These are phyloP conservation scores for Hypoxylon cercidicola DNA, from an alignment of 495 filamentous ascomycete species.

Conservation along the genomic window DNA sequence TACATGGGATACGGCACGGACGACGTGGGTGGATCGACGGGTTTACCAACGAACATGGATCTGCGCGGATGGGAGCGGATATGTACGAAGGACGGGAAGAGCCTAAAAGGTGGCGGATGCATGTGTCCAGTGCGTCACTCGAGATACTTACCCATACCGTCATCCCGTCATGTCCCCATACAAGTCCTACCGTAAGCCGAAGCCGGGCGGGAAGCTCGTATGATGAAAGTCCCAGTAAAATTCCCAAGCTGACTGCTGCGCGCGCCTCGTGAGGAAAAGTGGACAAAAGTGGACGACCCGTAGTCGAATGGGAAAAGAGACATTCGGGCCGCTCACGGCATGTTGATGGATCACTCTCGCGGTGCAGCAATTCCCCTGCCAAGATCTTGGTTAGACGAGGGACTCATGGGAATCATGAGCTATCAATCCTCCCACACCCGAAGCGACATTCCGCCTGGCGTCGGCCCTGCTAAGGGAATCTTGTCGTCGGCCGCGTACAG, in stretches of 20 bases:
- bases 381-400: conserved; percentile 31
- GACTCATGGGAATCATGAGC: conserved; percentile 18
- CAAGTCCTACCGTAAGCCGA: conserved; percentile 36
- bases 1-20: conserved; percentile 33
- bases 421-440: conserved; percentile 32
- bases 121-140: conserved; percentile 38
- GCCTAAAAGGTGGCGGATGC: conserved; percentile 46
- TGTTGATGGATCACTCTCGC: conserved; percentile 31
- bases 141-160: conserved; percentile 11
- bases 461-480: conserved; percentile 28
- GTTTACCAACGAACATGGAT: conserved; percentile 45
- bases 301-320: conserved; percentile 16
- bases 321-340: conserved; percentile 34
- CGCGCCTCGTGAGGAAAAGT: neutral
- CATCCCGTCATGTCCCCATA: conserved; percentile 8
- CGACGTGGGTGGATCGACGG: conserved; percentile 32
- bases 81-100: conserved; percentile 46
- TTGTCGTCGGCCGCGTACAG: conserved; percentile 7
- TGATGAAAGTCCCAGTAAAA: conserved; percentile 2
- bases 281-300: conserved; percentile 7
- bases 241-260: conserved; percentile 8
- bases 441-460: conserved; percentile 28
- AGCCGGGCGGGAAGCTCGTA: conserved; percentile 21
- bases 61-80: conserved; percentile 45
- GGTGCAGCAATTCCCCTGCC: conserved; percentile 32